Percentiles rank a stretch among this genome's conserved stretches.
phyloP scores from a whole-genome alignment of 495 filamentous ascomycete genomes.

The Parathielavia hyrcaniae region DNA sequence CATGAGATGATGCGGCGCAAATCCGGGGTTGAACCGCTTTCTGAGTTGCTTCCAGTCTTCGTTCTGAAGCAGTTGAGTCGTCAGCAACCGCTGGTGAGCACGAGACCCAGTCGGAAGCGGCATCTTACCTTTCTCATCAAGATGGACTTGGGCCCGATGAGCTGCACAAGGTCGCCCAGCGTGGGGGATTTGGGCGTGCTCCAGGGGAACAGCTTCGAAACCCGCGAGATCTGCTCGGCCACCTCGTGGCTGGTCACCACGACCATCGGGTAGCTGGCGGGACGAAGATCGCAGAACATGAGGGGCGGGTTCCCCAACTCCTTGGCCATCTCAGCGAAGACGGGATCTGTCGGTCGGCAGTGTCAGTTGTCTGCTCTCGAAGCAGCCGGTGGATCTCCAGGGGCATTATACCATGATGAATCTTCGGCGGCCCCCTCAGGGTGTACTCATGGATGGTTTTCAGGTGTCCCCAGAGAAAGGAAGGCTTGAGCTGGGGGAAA shows the following conservation, averaged over 20 bases:
- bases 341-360: constrained; percentile 14
- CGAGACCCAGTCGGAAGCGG: background rate
- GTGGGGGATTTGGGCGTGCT: constrained; percentile 42
- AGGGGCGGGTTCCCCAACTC: constrained; percentile 25
- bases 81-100: background rate
- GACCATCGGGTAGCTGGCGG: constrained; percentile 30
- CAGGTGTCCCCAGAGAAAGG: constrained; percentile 33
- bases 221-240: constrained; percentile 38
- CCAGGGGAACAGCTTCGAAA: constrained; percentile 37
- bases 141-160: constrained; percentile 40
- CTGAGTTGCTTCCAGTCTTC: constrained; percentile 38
- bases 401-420: constrained; percentile 25
- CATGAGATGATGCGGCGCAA: constrained; percentile 39
- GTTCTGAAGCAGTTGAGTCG: constrained; percentile 15
- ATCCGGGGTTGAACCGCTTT: constrained; percentile 41
- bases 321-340: constrained; percentile 23
- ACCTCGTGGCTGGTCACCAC: constrained; percentile 42
- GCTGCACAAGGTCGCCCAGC: constrained; percentile 18
- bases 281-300: constrained; percentile 37
- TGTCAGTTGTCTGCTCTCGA: background rate
- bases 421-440: constrained; percentile 7
- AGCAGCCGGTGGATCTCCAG: background rate
- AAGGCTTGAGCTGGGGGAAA: constrained; percentile 30
- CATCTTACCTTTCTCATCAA: constrained; percentile 28
- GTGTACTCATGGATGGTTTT: constrained; percentile 24